phyloP scores from a whole-genome alignment of 805 yeast genomes.

The Ogataea naganishii region DNA sequence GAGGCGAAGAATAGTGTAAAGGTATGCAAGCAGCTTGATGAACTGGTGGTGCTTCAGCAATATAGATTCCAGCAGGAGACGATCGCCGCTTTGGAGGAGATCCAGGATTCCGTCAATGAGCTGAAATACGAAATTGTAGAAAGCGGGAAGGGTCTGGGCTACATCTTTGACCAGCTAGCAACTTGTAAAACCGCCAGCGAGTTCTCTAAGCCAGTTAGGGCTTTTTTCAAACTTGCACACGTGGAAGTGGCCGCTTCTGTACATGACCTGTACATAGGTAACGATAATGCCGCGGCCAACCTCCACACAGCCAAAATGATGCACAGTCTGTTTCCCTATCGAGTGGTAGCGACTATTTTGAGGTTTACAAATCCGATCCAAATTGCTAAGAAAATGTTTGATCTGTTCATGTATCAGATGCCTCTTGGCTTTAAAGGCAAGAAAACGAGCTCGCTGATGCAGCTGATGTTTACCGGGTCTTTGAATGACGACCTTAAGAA shows the following conservation, averaged over 20 bases:
- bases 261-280: conserved; percentile 71
- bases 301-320: conserved; percentile 61
- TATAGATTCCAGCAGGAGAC: conserved; percentile 59
- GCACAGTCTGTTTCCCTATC: conserved; percentile 76
- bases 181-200: conserved; percentile 40
- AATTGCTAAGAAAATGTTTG: conserved; percentile 71
- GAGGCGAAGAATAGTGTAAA: conserved; percentile 49
- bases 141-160: conserved; percentile 39
- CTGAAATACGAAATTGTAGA: conserved; percentile 17
- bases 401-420: conserved; percentile 74
- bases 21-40: conserved; percentile 52
- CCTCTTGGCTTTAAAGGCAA: conserved; percentile 35
- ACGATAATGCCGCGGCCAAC: conserved; percentile 72
- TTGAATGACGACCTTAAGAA: conserved; percentile 67
- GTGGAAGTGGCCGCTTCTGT: conserved; percentile 79
- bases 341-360: conserved; percentile 65
- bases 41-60: conserved; percentile 48
- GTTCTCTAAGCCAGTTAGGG: conserved; percentile 56
- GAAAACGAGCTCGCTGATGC: conserved; percentile 52
- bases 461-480: conserved; percentile 63
- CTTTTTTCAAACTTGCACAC: conserved; percentile 75
- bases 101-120: conserved; percentile 34
- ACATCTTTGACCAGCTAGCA: conserved; percentile 61
- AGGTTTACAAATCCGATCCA: conserved; percentile 82
- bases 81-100: conserved; percentile 17